Conservation (phyloP, 2,329 filamentous ascomycete species). For the Aspergillus tubingensis region DNA sequence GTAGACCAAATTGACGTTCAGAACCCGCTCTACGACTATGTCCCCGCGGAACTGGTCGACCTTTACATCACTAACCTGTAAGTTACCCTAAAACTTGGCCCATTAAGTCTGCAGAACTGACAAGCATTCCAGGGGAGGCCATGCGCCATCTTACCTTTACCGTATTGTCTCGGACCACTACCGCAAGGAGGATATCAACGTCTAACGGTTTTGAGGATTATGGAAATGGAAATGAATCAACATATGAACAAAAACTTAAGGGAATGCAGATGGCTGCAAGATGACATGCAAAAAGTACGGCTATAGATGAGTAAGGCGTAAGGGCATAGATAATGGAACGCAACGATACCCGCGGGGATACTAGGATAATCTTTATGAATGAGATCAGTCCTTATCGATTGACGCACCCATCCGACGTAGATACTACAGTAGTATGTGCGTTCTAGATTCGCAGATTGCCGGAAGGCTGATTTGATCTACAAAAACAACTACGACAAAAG, state of each 20-base stretch:
- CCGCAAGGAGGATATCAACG: slow-evolving; percentile 61
- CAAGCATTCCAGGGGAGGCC: slow-evolving; percentile 53
- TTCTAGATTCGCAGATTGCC: too few relatives aligned
- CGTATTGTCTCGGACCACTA: slow-evolving; percentile 68
- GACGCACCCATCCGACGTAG: neutral
- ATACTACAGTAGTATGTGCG: too few relatives aligned
- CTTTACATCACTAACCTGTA: slow-evolving; percentile 75
- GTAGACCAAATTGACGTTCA: slow-evolving; percentile 76
- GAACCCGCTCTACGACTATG: slow-evolving; percentile 79
- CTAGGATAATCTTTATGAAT: neutral
- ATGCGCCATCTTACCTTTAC: slow-evolving; percentile 66
- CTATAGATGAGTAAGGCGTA: slow-evolving; percentile 10
- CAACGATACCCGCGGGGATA: slow-evolving; percentile 16
- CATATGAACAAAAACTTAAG: slow-evolving; percentile 13
- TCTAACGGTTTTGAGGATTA: slow-evolving; percentile 26
- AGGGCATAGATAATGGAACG: slow-evolving; percentile 20
- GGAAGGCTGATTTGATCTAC: too few relatives aligned
- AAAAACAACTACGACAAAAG: neutral
- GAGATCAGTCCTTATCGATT: neutral
- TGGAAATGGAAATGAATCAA: slow-evolving; percentile 1
- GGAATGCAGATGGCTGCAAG: neutral
- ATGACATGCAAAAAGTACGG: slow-evolving; percentile 1
- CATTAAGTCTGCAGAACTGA: slow-evolving; percentile 18
- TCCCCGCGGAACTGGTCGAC: slow-evolving; percentile 68
- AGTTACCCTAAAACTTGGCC: slow-evolving; percentile 38